A percentile compares a stretch with the other conserved stretches of the same genome.
phyloP scores from a whole-genome alignment of 1,139 yeast species.

The Blastobotrys niveus region DNA sequence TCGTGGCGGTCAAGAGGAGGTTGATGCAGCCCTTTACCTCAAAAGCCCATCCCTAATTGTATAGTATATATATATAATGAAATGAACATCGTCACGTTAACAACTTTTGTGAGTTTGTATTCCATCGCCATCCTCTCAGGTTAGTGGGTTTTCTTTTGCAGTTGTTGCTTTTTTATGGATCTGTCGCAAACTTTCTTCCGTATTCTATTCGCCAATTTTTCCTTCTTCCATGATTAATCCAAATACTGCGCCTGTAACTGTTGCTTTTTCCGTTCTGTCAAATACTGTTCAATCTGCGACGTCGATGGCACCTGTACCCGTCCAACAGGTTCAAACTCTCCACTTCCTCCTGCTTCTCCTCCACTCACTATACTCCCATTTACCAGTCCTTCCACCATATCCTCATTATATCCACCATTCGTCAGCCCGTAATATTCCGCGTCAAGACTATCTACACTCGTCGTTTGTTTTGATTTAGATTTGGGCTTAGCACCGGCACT shows the following conservation, averaged over 20 bases:
- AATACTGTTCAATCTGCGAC: slow-evolving; percentile 42
- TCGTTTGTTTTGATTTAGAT: slow-evolving; percentile 1
- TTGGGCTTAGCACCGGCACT: too few relatives aligned
- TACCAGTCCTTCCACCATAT: background rate
- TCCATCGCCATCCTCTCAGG: too few relatives aligned
- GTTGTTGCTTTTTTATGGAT: too few relatives aligned
- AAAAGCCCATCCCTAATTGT: too few relatives aligned
- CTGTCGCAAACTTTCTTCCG: too few relatives aligned
- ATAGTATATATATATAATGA: too few relatives aligned
- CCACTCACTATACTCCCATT: background rate
- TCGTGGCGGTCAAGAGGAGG: too few relatives aligned
- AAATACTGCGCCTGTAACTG: slow-evolving; percentile 37
- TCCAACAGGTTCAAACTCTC: background rate
- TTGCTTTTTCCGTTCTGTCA: slow-evolving; percentile 44
- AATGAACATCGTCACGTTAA: too few relatives aligned
- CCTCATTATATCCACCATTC: slow-evolving; percentile 39
- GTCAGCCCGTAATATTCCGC: slow-evolving; percentile 42
- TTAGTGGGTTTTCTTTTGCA: too few relatives aligned
- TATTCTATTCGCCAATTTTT: too few relatives aligned
- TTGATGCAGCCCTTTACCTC: background rate
- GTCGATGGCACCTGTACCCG: slow-evolving; percentile 22
- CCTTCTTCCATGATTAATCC: too few relatives aligned
- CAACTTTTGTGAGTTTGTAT: too few relatives aligned
- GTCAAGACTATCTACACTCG: slow-evolving; percentile 7
- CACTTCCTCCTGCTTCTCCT: background rate